Conservation (phyloP, 352 stramenopile species). For the Globisporangium carolinianum region DNA sequence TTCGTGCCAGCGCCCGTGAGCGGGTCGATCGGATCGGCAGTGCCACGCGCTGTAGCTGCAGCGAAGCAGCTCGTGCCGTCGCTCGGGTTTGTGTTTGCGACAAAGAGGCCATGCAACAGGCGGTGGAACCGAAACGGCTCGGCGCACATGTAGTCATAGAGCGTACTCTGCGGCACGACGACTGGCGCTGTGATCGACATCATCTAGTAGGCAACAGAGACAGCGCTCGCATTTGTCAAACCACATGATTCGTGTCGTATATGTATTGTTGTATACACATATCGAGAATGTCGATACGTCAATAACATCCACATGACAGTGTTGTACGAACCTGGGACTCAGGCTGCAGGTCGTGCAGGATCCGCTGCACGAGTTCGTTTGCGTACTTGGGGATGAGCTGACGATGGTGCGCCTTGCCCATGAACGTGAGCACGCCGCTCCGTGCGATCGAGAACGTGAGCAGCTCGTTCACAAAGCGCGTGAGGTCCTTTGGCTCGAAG, state of each 20-base stretch:
- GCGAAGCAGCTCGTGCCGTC: slow-evolving; percentile 15
- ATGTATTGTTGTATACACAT: no score
- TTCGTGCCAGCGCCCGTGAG: slow-evolving; percentile 18
- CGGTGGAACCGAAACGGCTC: slow-evolving; percentile 37
- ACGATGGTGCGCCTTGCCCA: slow-evolving; percentile 57
- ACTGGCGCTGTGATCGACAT: slow-evolving; percentile 14
- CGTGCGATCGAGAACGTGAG: slow-evolving; percentile 47
- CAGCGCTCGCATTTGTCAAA: background rate
- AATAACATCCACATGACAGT: background rate
- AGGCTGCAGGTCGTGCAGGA: slow-evolving; percentile 44
- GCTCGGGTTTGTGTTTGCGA: slow-evolving; percentile 29
- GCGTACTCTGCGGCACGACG: slow-evolving; percentile 32
- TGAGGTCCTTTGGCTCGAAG: slow-evolving; percentile 33
- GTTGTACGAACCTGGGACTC: slow-evolving; percentile 23
- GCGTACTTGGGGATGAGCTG: slow-evolving; percentile 44
- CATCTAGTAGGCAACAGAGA: background rate
- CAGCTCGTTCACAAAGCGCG: slow-evolving; percentile 40
- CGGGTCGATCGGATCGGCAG: slow-evolving; percentile 7
- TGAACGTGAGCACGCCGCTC: slow-evolving; percentile 39
- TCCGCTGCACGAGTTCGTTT: slow-evolving; percentile 28
- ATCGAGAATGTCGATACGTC: no score
- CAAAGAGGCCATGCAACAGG: slow-evolving; percentile 34
- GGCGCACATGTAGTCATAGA: slow-evolving; percentile 50
- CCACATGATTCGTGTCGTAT: no score
- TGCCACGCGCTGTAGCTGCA: slow-evolving; percentile 11